These are phyloP conservation scores for Meyerozyma sp. DNA, from an alignment of 1,139 yeast genomes.

Conservation along the genomic window DNA sequence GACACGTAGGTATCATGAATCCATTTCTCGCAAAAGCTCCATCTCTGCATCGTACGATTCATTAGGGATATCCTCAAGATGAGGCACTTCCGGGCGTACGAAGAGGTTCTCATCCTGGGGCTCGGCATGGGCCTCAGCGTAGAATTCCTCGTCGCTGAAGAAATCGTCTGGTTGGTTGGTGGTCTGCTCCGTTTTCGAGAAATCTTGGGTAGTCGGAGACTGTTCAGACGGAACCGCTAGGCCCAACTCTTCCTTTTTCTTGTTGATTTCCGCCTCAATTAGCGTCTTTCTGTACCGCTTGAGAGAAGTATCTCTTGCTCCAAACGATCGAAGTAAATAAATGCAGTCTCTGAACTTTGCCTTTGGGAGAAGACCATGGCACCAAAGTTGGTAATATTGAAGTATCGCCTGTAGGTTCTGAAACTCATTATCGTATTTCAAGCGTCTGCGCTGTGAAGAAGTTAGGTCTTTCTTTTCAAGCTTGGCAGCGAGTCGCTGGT, in stretches of 20 bases:
- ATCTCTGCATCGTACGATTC: slow-evolving; percentile 26
- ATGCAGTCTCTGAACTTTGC: slow-evolving; percentile 67
- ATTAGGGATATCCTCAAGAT: slow-evolving; percentile 9
- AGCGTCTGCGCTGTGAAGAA: slow-evolving; percentile 10
- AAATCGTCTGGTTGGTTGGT: not conserved
- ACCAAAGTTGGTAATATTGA: slow-evolving; percentile 78
- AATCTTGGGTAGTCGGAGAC: not conserved
- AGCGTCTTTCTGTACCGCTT: slow-evolving; percentile 33
- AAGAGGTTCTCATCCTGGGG: not conserved
- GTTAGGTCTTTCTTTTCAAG: slow-evolving; percentile 4
- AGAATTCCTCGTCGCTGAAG: not conserved
- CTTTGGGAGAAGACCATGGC: slow-evolving; percentile 73
- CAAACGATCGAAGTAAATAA: slow-evolving; percentile 28
- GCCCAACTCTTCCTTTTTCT: slow-evolving; percentile 29
- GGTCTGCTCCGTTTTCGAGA: not conserved
- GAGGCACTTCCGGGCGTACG: not conserved
- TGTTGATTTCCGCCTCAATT: slow-evolving; percentile 29
- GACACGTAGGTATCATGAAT: slow-evolving; percentile 13
- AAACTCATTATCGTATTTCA: slow-evolving; percentile 34
- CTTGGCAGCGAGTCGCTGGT: slow-evolving; percentile 19
- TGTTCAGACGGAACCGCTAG: slow-evolving; percentile 14
- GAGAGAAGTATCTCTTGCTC: slow-evolving; percentile 27
- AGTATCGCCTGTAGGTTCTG: slow-evolving; percentile 43
- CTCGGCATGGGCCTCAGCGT: not conserved
- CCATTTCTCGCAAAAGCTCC: slow-evolving; percentile 38